Evolutionary conservation across 1,139 yeast genomes (phyloP).

Genomic region (Magnusiomyces clavatus): DNA sequence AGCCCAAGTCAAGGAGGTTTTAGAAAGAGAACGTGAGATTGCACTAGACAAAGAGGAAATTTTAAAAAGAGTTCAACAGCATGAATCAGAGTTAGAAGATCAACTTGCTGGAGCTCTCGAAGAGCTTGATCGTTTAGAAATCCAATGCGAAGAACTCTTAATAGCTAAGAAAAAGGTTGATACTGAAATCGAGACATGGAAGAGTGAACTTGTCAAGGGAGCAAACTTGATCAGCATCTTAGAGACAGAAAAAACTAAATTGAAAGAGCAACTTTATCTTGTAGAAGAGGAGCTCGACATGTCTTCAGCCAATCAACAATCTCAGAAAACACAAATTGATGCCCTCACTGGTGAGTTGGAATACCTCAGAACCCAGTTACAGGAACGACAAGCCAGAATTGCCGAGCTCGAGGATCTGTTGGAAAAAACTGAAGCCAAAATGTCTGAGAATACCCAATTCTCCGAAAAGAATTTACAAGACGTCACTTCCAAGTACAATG

Average conservation of each 20-base stretch:
- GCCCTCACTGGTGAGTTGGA: conserved; percentile 27
- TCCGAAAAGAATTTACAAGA: conserved; percentile 21
- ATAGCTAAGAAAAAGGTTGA: conserved; percentile 33
- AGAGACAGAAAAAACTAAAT: conserved; percentile 29
- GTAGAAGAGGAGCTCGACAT: conserved; percentile 25
- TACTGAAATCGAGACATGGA: conserved; percentile 27
- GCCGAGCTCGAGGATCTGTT: conserved; percentile 31
- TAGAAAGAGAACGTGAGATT: conserved; percentile 35
- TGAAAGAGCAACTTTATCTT: conserved; percentile 20
- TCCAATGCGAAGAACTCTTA: conserved; percentile 32
- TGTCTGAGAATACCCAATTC: conserved; percentile 16
- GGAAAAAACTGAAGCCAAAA: conserved; percentile 30
- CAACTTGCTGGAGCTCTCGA: conserved; percentile 31
- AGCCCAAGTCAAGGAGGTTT: conserved; percentile 29
- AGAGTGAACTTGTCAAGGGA: conserved; percentile 31
- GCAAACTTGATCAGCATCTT: conserved; percentile 28
- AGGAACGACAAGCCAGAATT: conserved; percentile 33
- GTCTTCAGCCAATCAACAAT: conserved; percentile 13
- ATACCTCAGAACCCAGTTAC: conserved; percentile 19
- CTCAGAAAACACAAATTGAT: conserved; percentile 16
- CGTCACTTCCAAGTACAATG: conserved; percentile 38
- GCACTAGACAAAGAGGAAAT: conserved; percentile 41
- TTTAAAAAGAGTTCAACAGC: conserved; percentile 34
- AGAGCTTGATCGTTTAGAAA: conserved; percentile 33
- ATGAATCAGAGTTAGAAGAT: conserved; percentile 37